phyloP scores from a whole-genome alignment of 805 yeast genomes.

The Candida ipomoeae region DNA sequence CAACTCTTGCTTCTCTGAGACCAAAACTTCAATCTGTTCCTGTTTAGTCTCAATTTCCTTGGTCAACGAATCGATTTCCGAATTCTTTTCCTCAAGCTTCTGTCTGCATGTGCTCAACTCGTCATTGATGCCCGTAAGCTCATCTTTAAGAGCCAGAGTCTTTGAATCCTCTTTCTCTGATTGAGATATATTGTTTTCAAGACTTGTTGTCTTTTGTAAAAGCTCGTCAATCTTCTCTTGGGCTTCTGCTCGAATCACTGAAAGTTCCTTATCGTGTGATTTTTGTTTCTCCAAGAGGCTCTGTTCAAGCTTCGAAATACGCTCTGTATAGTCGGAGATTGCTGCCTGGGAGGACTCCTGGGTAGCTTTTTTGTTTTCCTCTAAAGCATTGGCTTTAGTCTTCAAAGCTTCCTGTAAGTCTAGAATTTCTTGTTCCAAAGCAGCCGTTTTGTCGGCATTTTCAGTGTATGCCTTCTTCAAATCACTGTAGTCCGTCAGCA shows the following conservation, averaged over 20 bases:
- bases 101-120: slow-evolving; percentile 1
- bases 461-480: slow-evolving; percentile 6
- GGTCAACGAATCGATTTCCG: slow-evolving; percentile 2
- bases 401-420: slow-evolving; percentile 6
- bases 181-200: slow-evolving; percentile 4
- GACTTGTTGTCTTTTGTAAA: not conserved
- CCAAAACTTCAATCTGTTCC: slow-evolving; percentile 1
- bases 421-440: slow-evolving; percentile 6
- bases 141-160: not conserved
- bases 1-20: not conserved
- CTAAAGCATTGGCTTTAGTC: slow-evolving; percentile 23
- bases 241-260: slow-evolving; percentile 4
- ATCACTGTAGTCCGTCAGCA: slow-evolving; percentile 6
- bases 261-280: slow-evolving; percentile 8
- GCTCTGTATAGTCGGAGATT: slow-evolving; percentile 19
- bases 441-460: not conserved
- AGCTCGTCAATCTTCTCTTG: slow-evolving; percentile 6
- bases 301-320: slow-evolving; percentile 12
- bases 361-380: slow-evolving; percentile 45
- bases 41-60: slow-evolving; percentile 2
- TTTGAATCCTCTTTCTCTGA: not conserved
- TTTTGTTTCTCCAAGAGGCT: slow-evolving; percentile 11
- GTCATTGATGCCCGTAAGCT: not conserved
- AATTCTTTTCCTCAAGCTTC: slow-evolving; percentile 1
- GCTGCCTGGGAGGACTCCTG: slow-evolving; percentile 48